phyloP scores from a whole-genome alignment of 2,329 filamentous ascomycete species.

The Fusarium tricinctum region DNA sequence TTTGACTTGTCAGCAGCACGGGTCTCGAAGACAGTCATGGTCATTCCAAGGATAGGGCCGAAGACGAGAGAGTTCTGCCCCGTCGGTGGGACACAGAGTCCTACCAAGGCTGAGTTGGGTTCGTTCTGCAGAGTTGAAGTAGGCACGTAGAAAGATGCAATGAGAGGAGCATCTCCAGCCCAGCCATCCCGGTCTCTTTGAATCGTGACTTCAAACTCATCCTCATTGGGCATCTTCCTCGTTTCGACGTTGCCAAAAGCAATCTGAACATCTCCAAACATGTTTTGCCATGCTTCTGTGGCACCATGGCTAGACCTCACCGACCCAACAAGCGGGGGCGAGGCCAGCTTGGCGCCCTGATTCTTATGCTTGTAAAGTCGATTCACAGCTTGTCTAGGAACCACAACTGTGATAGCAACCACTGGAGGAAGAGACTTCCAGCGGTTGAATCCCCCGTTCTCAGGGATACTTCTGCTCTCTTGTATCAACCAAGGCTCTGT shows the following conservation, averaged over 20 bases:
- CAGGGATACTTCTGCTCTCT: slow-evolving; percentile 38
- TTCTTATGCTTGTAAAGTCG: slow-evolving; percentile 46
- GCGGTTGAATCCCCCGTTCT: slow-evolving; percentile 50
- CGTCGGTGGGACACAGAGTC: slow-evolving; percentile 52
- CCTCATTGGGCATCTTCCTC: slow-evolving; percentile 44
- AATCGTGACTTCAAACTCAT: slow-evolving; percentile 53
- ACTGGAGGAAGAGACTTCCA: slow-evolving; percentile 57
- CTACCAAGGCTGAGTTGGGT: slow-evolving; percentile 50
- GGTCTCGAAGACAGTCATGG: slow-evolving; percentile 53
- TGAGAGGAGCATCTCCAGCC: slow-evolving; percentile 56
- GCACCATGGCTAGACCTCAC: slow-evolving; percentile 46
- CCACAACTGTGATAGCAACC: slow-evolving; percentile 56
- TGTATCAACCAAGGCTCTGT: slow-evolving; percentile 52
- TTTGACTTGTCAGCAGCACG: slow-evolving; percentile 46
- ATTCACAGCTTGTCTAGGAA: slow-evolving; percentile 52
- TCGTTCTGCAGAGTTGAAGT: slow-evolving; percentile 54
- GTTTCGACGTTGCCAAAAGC: slow-evolving; percentile 56
- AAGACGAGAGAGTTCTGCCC: slow-evolving; percentile 46
- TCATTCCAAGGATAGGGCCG: slow-evolving; percentile 42
- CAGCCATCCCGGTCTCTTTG: slow-evolving; percentile 55
- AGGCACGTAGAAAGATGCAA: slow-evolving; percentile 60
- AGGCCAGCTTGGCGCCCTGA: slow-evolving; percentile 28
- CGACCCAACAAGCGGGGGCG: slow-evolving; percentile 52
- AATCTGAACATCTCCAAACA: slow-evolving; percentile 59
- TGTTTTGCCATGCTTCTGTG: slow-evolving; percentile 51